Percentiles rank a stretch among this genome's conserved stretches.
Conservation (phyloP, 805 yeast genomes). For the Metschnikowia shivogae region DNA sequence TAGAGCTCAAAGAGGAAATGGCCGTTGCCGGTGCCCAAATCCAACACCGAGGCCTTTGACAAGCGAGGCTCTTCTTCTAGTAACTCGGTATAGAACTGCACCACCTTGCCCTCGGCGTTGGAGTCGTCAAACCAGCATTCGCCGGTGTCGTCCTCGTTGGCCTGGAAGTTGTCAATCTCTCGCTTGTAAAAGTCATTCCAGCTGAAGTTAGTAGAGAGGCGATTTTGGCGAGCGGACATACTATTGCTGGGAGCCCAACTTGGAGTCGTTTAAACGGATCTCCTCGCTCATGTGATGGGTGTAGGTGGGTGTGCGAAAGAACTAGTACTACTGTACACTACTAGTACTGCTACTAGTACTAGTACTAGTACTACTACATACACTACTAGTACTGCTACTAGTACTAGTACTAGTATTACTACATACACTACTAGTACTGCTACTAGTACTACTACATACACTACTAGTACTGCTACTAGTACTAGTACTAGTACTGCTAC, state of each 20-base stretch:
- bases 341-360: too few relatives aligned
- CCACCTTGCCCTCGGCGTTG: conserved; percentile 85
- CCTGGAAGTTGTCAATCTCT: conserved; percentile 67
- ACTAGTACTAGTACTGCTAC: too few relatives aligned
- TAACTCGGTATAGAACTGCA: conserved; percentile 56
- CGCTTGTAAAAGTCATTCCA: conserved; percentile 85
- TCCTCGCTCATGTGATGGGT: conserved; percentile 17
- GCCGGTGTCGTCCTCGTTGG: conserved; percentile 82
- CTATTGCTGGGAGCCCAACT: conserved; percentile 83
- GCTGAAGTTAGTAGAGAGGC: conserved; percentile 30
- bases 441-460: too few relatives aligned
- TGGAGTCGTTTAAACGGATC: conserved; percentile 64
- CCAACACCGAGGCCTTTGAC: conserved; percentile 47
- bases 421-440: too few relatives aligned
- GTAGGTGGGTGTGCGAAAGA: not conserved
- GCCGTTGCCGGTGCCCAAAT: conserved; percentile 96
- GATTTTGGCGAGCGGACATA: conserved; percentile 25
- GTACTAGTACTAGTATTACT: too few relatives aligned
- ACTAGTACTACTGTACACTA: too few relatives aligned
- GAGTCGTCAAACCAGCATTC: conserved; percentile 96
- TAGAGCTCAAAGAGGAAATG: conserved; percentile 69
- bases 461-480: too few relatives aligned
- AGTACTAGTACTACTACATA: too few relatives aligned
- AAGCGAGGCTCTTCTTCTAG: conserved; percentile 14
- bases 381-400: too few relatives aligned